These are phyloP conservation scores for Eutrema japonicum DNA, from an alignment of 345 rosid genomes.

Conservation along the genomic window DNA sequence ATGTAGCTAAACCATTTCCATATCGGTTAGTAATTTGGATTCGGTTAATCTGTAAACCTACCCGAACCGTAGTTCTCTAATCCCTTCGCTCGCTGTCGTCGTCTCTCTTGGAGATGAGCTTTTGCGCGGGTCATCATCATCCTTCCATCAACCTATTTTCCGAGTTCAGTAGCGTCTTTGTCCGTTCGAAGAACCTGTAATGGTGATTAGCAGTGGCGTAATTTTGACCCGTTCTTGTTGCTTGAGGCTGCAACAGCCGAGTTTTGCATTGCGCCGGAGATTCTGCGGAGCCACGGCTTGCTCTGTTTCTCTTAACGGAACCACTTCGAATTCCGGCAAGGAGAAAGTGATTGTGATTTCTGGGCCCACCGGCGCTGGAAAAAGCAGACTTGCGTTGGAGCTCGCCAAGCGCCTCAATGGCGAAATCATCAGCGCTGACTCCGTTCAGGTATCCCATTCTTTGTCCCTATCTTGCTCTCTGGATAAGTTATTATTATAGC, in stretches of 20 bases:
- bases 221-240: conserved; percentile 49
- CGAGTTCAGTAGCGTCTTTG: conserved; percentile 1
- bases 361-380: conserved; percentile 94
- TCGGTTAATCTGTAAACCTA: conserved; percentile 33
- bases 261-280: conserved; percentile 44
- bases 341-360: conserved; percentile 82
- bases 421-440: conserved; percentile 96
- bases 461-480: background rate
- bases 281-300: conserved; percentile 42
- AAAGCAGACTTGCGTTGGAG: conserved; percentile 83
- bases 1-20: conserved; percentile 9
- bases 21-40: conserved; percentile 5
- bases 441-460: conserved; percentile 70
- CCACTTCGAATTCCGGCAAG: conserved; percentile 38
- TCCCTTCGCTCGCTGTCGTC: conserved; percentile 13
- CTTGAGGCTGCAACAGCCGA: conserved; percentile 48
- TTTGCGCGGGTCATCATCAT: conserved; percentile 32
- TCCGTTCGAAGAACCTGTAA: conserved; percentile 9
- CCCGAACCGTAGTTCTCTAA: conserved; percentile 35
- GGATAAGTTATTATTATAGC: no score
- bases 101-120: conserved; percentile 36
- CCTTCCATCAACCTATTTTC: background rate
- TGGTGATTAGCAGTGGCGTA: conserved; percentile 53
- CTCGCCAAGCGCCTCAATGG: conserved; percentile 90
- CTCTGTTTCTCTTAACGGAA: conserved; percentile 38